Evolutionary conservation across 1,284 basidiomycete species (phyloP), one percentile per base, ranked within the genome.

Genomic region (Irpex lacteus): DNA sequence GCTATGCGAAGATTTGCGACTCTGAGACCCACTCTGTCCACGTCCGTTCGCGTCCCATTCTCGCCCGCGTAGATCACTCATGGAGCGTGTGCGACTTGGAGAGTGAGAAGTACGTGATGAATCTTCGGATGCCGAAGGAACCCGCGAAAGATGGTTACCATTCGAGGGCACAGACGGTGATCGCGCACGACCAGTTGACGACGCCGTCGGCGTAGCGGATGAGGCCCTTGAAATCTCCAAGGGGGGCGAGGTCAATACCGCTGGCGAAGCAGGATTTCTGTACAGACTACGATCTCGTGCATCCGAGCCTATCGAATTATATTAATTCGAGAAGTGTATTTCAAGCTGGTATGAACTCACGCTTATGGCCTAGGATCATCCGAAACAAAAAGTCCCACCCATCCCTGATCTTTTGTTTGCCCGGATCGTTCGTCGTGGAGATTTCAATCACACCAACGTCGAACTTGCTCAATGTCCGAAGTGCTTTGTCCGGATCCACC

Each of bases 381-480:
- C 82, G 85, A 65, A 91, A 72, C 34, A 93, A 72, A 77, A 82
- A 91, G 56, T 85, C 83, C 71, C 93, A 91, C 0, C 83, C 84
- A 61, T 81, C 81, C 55, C 85, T 83, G 74, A 92, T 87, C 73
- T 85, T 89, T 53, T 79, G 78, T 72, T 83, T 88, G 6, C 85
- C 88, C 3, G 70, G 68, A 5, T 88, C 83, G 34, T 78, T 77
- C 5, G 74, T 71, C 59, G 76, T 80, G 7, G 84, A 81, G 4
- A 90, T 87, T 71, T 89, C 85, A 11, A 91, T 84, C 21, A 94
- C 75, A n/a, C 91, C 89, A 5, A 85, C 83, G 68, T 90, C 86
- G 70, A 87, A 87, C 47, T 53, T 21, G 26, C 80, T 74, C 37
- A 89, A 76, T 50, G 85, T 73, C 32, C 76, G 75, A 32, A 80